Conservation (phyloP, 371 early-diverging fungal species). For the Mucor mucedo region DNA sequence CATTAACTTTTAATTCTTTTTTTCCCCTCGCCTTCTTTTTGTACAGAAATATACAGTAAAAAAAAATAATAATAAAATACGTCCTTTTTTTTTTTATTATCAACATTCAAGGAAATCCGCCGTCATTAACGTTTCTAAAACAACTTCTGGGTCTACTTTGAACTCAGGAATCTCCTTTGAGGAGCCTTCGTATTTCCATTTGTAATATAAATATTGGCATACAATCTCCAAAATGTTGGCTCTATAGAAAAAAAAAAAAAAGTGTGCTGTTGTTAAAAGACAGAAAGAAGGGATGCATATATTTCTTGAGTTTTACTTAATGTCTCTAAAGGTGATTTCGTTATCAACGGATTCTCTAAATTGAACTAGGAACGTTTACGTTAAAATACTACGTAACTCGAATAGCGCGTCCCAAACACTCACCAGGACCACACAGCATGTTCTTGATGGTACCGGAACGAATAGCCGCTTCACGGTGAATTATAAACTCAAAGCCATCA, state of each 20-base stretch:
- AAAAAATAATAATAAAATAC: neutral
- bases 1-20: conserved; percentile 63
- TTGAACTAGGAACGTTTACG: conserved; percentile 59
- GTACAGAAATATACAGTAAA: neutral
- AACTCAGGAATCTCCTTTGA: conserved; percentile 88
- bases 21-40: neutral
- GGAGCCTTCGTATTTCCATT: conserved; percentile 69
- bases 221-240: conserved; percentile 91
- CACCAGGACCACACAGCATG: conserved; percentile 88
- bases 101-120: conserved; percentile 93
- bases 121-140: conserved; percentile 93
- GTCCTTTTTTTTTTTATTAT: no score
- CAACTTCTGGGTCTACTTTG: conserved; percentile 85
- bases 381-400: no score
- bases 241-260: conserved; percentile 43
- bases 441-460: conserved; percentile 91
- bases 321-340: conserved; percentile 86
- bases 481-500: conserved; percentile 89
- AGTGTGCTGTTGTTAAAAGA: neutral
- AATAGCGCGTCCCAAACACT: neutral
- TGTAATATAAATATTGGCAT: conserved; percentile 90
- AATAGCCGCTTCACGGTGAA: conserved; percentile 89
- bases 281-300: neutral
- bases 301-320: conserved; percentile 74
- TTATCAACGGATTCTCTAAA: conserved; percentile 92